Percentiles rank a stretch among this genome's conserved stretches.
phyloP scores from a whole-genome alignment of 2,329 filamentous ascomycete genomes.

The Plenodomus lindquistii region DNA sequence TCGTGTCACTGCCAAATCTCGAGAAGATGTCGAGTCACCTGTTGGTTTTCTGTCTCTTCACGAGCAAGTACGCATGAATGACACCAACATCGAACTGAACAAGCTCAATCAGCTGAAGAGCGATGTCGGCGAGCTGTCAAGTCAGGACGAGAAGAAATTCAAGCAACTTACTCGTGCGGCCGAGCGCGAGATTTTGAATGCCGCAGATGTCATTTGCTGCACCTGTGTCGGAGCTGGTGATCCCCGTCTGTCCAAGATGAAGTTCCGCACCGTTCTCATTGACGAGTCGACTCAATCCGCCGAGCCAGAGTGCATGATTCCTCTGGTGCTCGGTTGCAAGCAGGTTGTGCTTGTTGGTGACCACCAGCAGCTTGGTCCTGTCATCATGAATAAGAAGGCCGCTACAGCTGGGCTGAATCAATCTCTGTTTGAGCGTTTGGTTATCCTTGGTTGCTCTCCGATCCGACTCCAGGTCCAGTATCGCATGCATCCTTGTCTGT shows the following conservation, averaged over 20 bases:
- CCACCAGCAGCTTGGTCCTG: constrained; percentile 95
- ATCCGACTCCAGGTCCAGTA: constrained; percentile 97
- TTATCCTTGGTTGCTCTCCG: constrained; percentile 85
- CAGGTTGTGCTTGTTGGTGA: constrained; percentile 98
- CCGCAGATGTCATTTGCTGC: constrained; percentile 97
- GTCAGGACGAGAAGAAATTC: constrained; percentile 97
- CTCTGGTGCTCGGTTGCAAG: constrained; percentile 94
- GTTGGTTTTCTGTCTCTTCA: constrained; percentile 94
- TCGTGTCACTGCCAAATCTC: constrained; percentile 96
- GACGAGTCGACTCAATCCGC: constrained; percentile 98
- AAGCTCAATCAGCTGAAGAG: constrained; percentile 93
- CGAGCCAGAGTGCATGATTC: constrained; percentile 98
- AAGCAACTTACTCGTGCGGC: constrained; percentile 93
- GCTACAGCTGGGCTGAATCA: constrained; percentile 97
- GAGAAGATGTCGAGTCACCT: constrained; percentile 98
- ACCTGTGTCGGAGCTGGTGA: constrained; percentile 98
- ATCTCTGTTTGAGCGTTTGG: constrained; percentile 95
- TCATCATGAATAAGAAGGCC: constrained; percentile 99
- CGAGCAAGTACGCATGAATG: constrained; percentile 96
- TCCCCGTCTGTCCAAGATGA: constrained; percentile 92
- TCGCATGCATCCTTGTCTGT: constrained; percentile 97
- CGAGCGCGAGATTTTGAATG: constrained; percentile 91
- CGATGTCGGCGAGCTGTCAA: constrained; percentile 87
- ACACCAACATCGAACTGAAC: constrained; percentile 89
- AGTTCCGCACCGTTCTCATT: constrained; percentile 96